A percentile compares a stretch with the other conserved stretches of the same genome.
Conservation (phyloP, 73 alveolate genomes). For the Stentor roeselii region DNA sequence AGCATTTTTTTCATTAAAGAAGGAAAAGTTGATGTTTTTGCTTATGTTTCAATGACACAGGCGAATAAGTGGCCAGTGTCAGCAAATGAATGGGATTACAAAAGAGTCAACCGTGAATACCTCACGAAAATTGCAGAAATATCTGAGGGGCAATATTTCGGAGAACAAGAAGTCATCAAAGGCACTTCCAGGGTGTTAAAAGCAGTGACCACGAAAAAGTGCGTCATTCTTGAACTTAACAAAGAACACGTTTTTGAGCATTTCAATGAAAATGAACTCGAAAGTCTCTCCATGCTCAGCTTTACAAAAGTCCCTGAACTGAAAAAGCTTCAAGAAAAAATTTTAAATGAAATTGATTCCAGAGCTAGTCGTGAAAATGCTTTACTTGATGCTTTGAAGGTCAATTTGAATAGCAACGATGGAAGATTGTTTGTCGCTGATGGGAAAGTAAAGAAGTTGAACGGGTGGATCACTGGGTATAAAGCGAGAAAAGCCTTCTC, state of each 20-base stretch:
- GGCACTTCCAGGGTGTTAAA: neutral
- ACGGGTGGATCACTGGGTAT: neutral
- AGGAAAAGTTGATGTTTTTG: slow-evolving; percentile 2
- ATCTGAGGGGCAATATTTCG: neutral
- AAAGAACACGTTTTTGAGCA: slow-evolving; percentile 1
- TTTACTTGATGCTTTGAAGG: slow-evolving; percentile 17
- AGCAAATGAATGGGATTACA: neutral
- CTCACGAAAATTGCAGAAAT: neutral
- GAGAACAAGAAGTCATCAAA: neutral
- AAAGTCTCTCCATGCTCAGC: neutral
- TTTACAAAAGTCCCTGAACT: neutral
- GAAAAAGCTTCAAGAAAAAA: slow-evolving; percentile 19
- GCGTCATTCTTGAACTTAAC: neutral
- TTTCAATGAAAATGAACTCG: neutral
- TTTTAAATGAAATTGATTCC: neutral
- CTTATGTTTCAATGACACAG: neutral
- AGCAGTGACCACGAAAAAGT: neutral
- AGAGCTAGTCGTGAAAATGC: slow-evolving; percentile 6
- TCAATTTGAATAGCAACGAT: neutral
- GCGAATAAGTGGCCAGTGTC: slow-evolving; percentile 10
- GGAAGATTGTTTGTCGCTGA: neutral
- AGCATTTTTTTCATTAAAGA: neutral
- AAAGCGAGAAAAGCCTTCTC: neutral
- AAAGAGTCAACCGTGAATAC: neutral
- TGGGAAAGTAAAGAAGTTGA: neutral